These are phyloP conservation scores for Metarhizium brunneum DNA, from an alignment of 2,329 filamentous ascomycete species.

Conservation along the genomic window DNA sequence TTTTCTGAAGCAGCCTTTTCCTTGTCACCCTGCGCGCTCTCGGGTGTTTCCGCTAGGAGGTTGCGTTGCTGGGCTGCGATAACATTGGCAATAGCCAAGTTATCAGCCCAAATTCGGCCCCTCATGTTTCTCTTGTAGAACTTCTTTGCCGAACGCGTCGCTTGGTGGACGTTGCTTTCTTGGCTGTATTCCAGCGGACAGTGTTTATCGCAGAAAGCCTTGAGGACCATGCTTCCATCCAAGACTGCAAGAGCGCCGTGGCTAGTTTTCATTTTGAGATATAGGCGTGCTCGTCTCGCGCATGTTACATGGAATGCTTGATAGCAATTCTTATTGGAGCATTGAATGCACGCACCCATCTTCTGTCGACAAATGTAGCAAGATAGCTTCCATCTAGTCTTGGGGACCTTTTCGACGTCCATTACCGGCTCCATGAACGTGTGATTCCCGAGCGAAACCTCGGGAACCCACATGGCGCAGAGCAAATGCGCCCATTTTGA, in stretches of 20 bases:
- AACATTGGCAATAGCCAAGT: slow-evolving; percentile 71
- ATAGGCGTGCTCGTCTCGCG: slow-evolving; percentile 77
- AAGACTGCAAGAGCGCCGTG: slow-evolving; percentile 70
- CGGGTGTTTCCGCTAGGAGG: slow-evolving; percentile 56
- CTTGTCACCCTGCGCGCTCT: slow-evolving; percentile 77
- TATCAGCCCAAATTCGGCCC: slow-evolving; percentile 85
- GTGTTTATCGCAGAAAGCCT: slow-evolving; percentile 94
- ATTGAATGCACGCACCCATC: slow-evolving; percentile 98
- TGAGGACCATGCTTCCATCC: slow-evolving; percentile 71
- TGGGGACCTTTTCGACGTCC: slow-evolving; percentile 95
- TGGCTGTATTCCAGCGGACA: slow-evolving; percentile 81
- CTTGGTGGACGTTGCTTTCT: slow-evolving; percentile 73
- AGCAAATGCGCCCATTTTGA: slow-evolving; percentile 95
- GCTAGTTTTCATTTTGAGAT: slow-evolving; percentile 92
- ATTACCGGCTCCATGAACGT: slow-evolving; percentile 98
- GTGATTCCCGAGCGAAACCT: slow-evolving; percentile 89
- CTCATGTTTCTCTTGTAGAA: slow-evolving; percentile 89
- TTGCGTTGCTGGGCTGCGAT: slow-evolving; percentile 64
- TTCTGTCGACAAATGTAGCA: slow-evolving; percentile 97
- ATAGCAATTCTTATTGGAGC: slow-evolving; percentile 94
- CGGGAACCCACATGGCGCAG: slow-evolving; percentile 97
- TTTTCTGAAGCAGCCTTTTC: slow-evolving; percentile 71
- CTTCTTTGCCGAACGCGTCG: slow-evolving; percentile 73
- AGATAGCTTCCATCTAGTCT: slow-evolving; percentile 81
- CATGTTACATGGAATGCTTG: slow-evolving; percentile 97